Conservation (phyloP, 345 rosid species). For the Atalantia buxifolia region DNA sequence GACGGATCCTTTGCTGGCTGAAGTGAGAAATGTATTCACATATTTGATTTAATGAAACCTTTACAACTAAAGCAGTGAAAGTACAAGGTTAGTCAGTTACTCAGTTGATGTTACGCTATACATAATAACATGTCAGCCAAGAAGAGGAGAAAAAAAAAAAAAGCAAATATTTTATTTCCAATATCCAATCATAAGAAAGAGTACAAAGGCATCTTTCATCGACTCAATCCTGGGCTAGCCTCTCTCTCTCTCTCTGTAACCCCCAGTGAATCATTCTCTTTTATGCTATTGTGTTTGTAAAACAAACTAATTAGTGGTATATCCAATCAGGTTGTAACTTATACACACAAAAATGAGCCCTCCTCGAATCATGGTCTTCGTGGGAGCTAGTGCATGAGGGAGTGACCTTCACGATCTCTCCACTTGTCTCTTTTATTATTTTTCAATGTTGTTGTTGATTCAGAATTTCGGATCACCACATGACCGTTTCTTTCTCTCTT, state of each 20-base stretch:
- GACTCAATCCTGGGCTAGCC: constrained; percentile 12
- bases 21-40: too few relatives aligned
- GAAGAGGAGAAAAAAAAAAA: background rate
- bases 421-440: constrained; percentile 13
- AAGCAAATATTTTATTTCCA: background rate
- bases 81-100: background rate
- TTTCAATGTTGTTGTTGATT: background rate
- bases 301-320: too few relatives aligned
- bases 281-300: too few relatives aligned
- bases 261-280: background rate
- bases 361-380: constrained; percentile 33
- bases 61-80: background rate
- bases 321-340: too few relatives aligned
- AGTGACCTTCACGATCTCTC: constrained; percentile 42
- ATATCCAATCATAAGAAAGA: constrained; percentile 5
- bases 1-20: too few relatives aligned
- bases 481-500: constrained; percentile 50
- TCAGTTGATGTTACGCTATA: background rate
- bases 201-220: constrained; percentile 7
- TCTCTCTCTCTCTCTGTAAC: background rate
- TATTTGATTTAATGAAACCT: too few relatives aligned
- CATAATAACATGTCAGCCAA: background rate
- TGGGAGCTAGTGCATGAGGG: constrained; percentile 18
- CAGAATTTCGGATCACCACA: constrained; percentile 70
- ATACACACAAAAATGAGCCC: background rate